Conservation (phyloP, 2,329 filamentous ascomycete species). For the Aspergillus sojae region DNA sequence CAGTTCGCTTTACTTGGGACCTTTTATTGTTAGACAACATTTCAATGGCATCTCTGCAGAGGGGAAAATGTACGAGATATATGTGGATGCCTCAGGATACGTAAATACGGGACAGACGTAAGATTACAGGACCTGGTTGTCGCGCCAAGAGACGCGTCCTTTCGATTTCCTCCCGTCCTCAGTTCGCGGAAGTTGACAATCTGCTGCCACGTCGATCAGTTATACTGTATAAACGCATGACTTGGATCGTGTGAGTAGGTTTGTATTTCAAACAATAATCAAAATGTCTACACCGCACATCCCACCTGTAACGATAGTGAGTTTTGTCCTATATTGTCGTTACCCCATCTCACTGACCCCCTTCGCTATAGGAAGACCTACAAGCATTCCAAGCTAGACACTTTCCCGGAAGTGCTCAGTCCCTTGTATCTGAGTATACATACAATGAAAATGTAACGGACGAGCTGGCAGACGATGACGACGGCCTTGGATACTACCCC, state of each 20-base stretch:
- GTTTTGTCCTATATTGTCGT: not conserved
- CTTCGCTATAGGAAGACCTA: slow-evolving; percentile 58
- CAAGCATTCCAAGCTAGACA: slow-evolving; percentile 61
- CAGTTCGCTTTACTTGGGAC: not conserved
- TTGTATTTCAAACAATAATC: not conserved
- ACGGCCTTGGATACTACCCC: slow-evolving; percentile 77
- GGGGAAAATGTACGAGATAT: not conserved
- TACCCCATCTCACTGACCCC: not conserved
- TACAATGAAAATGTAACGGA: slow-evolving; percentile 4
- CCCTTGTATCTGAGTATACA: not conserved
- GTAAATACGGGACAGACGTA: not conserved
- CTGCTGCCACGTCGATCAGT: not conserved
- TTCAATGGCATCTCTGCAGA: not conserved
- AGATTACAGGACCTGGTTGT: not conserved
- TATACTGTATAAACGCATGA: not conserved
- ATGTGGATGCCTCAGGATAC: not conserved
- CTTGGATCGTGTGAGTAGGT: not conserved
- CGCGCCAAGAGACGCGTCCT: slow-evolving; percentile 4
- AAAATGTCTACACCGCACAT: slow-evolving; percentile 28
- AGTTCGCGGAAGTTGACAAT: not conserved
- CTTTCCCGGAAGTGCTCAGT: slow-evolving; percentile 46
- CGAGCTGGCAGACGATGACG: slow-evolving; percentile 40
- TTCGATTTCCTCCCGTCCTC: not conserved
- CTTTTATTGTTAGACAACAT: not conserved
- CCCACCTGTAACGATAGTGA: slow-evolving; percentile 41